These are phyloP conservation scores for Cutaneotrichosporon sp. DNA, from an alignment of 1,284 basidiomycete species.

Conservation along the genomic window DNA sequence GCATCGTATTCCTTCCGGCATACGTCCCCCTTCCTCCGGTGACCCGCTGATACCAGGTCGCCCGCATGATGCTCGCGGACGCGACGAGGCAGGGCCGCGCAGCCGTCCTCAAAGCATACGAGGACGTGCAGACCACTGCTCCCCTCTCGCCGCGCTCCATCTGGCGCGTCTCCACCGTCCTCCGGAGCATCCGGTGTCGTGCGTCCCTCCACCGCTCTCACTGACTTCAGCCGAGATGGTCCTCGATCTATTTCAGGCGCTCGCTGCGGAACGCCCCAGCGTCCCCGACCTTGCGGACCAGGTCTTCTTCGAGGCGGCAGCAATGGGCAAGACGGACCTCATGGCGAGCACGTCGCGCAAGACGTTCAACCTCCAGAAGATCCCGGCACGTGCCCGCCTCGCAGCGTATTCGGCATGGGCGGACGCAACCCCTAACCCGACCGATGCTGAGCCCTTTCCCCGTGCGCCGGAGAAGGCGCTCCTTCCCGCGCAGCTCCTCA, in stretches of 20 bases:
- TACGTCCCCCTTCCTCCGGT: too few species aligned
- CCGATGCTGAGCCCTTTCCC: conserved; percentile 24
- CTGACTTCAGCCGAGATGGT: conserved; percentile 37
- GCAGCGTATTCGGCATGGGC: conserved; percentile 36
- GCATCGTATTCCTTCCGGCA: too few species aligned
- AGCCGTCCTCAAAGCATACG: conserved; percentile 29
- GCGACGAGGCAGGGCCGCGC: conserved; percentile 20
- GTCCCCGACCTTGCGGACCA: conserved; percentile 38
- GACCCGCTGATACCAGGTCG: conserved; percentile 20
- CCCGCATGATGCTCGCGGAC: conserved; percentile 40
- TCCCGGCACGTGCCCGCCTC: conserved; percentile 38
- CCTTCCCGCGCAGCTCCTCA: conserved; percentile 31
- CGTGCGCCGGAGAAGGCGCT: conserved; percentile 26
- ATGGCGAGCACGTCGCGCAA: conserved; percentile 37
- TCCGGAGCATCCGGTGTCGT: conserved; percentile 39
- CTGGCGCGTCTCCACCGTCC: conserved; percentile 32
- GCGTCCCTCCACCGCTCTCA: conserved; percentile 19
- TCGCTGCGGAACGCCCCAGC: conserved; percentile 33
- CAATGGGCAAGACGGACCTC: conserved; percentile 30
- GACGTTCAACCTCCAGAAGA: conserved; percentile 42
- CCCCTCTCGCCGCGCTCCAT: conserved; percentile 31
- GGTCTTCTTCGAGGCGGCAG: conserved; percentile 39
- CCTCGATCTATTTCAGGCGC: conserved; percentile 32
- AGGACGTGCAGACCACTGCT: conserved; percentile 31
- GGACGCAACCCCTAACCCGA: conserved; percentile 5